Percentiles rank a stretch among this genome's conserved stretches.
These are phyloP conservation scores for Talaromyces sp. DNA, from an alignment of 2,329 filamentous ascomycete species.

Conservation along the genomic window DNA sequence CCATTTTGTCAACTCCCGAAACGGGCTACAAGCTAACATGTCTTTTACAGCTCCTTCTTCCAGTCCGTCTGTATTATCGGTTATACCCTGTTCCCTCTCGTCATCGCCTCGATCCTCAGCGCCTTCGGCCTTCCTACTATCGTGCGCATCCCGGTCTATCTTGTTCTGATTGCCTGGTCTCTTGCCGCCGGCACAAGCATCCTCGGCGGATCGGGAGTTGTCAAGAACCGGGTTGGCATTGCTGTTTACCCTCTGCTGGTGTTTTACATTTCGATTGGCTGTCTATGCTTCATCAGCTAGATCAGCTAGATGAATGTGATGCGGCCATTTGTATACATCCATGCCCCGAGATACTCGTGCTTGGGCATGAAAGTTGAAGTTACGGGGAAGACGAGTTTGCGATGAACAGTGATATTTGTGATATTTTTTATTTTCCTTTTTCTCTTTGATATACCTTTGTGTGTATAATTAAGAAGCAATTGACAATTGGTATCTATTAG, in stretches of 20 bases:
- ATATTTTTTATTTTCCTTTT: not conserved
- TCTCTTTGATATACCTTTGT: not conserved
- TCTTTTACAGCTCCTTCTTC: conserved; percentile 75
- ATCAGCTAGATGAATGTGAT: not conserved
- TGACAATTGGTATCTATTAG: not conserved
- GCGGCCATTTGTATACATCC: not conserved
- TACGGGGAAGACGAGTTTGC: not conserved
- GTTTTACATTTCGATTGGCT: conserved; percentile 89
- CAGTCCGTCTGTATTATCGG: conserved; percentile 97
- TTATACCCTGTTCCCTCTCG: conserved; percentile 94
- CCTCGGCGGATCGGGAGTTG: conserved; percentile 86
- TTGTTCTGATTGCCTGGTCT: conserved; percentile 85
- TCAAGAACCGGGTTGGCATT: conserved; percentile 88
- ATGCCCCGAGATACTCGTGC: no score
- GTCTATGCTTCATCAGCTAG: conserved; percentile 94
- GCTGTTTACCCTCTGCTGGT: conserved; percentile 93
- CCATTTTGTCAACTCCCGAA: conserved; percentile 35
- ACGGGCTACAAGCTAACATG: not conserved
- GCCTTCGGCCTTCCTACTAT: conserved; percentile 75
- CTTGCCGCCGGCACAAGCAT: conserved; percentile 94
- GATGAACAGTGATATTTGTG: not conserved
- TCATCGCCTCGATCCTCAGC: conserved; percentile 85
- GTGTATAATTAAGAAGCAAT: not conserved
- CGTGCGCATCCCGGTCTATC: conserved; percentile 82
- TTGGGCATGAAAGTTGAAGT: not conserved